These are phyloP conservation scores for Setaria viridis DNA, from an alignment of 202 grass and related monocot species.

Conservation along the genomic window DNA sequence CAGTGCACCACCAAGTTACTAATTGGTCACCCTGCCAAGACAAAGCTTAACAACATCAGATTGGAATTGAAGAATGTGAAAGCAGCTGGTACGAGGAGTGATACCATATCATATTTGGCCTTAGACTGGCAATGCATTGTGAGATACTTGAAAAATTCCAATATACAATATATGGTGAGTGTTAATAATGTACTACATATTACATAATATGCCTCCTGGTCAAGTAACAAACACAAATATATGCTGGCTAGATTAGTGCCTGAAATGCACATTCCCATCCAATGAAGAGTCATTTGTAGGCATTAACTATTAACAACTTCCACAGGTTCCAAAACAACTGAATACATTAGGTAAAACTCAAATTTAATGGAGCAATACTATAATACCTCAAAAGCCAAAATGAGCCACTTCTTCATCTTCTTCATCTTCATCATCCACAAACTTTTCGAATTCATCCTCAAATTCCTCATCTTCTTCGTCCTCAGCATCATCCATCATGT, in stretches of 20 bases:
- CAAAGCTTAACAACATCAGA: conserved; percentile 23
- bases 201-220: conserved; percentile 2
- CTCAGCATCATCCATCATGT: conserved; percentile 64
- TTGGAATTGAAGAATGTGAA: conserved; percentile 20
- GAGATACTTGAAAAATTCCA: neutral
- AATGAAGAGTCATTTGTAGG: neutral
- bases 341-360: neutral
- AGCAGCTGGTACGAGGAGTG: neutral
- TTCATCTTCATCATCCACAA: conserved; percentile 74
- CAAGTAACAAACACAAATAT: neutral
- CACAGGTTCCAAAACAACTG: neutral
- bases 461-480: conserved; percentile 64
- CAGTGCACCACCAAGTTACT: conserved; percentile 6
- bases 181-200: neutral
- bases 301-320: neutral
- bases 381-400: conserved; percentile 70
- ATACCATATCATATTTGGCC: neutral
- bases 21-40: conserved; percentile 16
- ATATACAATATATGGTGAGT: neutral
- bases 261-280: neutral
- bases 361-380: neutral
- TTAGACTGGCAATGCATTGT: conserved; percentile 9
- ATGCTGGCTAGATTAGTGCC: neutral
- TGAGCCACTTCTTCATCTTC: conserved; percentile 79
- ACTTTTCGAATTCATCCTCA: conserved; percentile 61